Evolutionary conservation across 345 rosid genomes (phyloP).

Genomic region (Diplotaxis tenuifolia): DNA sequence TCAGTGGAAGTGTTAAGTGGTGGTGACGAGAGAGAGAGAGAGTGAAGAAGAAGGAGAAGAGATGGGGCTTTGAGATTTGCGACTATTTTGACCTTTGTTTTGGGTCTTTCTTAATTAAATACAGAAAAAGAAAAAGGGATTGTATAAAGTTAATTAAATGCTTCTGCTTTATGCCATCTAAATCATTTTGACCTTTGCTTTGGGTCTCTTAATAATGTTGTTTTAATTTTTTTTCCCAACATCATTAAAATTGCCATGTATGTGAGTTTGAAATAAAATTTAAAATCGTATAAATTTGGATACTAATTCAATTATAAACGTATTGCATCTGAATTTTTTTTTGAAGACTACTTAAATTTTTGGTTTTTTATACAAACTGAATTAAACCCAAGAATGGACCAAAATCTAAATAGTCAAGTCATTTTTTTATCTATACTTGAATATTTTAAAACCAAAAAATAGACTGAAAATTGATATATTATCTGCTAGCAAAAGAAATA

Average conservation of each 20-base stretch:
- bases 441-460: no score
- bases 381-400: no score
- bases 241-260: no score
- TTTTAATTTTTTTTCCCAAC: no score
- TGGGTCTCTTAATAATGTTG: background rate
- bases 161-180: constrained; percentile 25
- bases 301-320: no score
- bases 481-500: background rate
- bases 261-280: no score
- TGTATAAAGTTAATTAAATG: constrained; percentile 35
- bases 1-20: constrained; percentile 27
- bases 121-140: constrained; percentile 5
- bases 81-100: constrained; percentile 40
- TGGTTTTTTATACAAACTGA: no score
- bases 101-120: constrained; percentile 24
- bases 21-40: constrained; percentile 20
- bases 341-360: no score
- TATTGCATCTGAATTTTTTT: no score
- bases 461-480: background rate
- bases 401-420: no score
- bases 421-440: no score
- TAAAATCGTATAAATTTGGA: no score
- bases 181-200: constrained; percentile 23
- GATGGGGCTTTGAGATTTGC: constrained; percentile 34
- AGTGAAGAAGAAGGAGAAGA: constrained; percentile 24